A percentile compares a stretch with the other conserved stretches of the same genome.
Conservation (phyloP, 1,284 basidiomycete genomes). For the Phlebopus sp. region DNA sequence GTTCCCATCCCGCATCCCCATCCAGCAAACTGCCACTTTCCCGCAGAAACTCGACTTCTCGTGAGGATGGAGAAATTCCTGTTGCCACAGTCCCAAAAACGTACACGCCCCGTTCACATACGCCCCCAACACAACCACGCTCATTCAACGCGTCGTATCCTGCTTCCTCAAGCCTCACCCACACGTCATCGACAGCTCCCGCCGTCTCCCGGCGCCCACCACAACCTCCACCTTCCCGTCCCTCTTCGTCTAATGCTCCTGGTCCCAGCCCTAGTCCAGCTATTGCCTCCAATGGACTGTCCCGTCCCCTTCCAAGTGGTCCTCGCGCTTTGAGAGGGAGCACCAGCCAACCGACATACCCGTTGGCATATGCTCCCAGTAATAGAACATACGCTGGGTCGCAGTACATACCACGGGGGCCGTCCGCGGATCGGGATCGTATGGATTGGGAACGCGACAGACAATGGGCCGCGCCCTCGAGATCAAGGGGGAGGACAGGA, state of each 20-base stretch:
- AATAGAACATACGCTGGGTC: conserved; percentile 25
- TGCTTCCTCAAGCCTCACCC: conserved; percentile 24
- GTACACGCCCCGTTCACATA: conserved; percentile 36
- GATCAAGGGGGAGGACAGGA: conserved; percentile 29
- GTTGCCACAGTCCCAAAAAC: conserved; percentile 35
- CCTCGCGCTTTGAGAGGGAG: conserved; percentile 49
- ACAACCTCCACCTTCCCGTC: conserved; percentile 24
- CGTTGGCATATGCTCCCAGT: conserved; percentile 19
- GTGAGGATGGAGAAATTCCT: conserved; percentile 57
- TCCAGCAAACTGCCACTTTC: conserved; percentile 16
- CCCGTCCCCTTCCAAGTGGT: conserved; percentile 46
- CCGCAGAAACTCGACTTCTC: conserved; percentile 29
- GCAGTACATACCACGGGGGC: conserved; percentile 38
- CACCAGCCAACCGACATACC: conserved; percentile 22
- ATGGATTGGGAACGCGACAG: conserved; percentile 39
- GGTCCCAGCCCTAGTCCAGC: conserved; percentile 22
- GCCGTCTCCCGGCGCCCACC: conserved; percentile 27
- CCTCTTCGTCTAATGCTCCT: conserved; percentile 24
- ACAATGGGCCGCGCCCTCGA: conserved; percentile 22
- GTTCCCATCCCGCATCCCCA: not conserved
- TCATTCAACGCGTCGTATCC: conserved; percentile 35
- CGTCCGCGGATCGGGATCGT: conserved; percentile 44
- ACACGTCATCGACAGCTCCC: conserved; percentile 22
- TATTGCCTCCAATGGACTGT: conserved; percentile 18
- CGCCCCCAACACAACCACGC: conserved; percentile 47